A percentile compares a stretch with the other conserved stretches of the same genome.
These are phyloP conservation scores for Ogataea methanolica DNA, from an alignment of 805 yeast species.

Conservation along the genomic window DNA sequence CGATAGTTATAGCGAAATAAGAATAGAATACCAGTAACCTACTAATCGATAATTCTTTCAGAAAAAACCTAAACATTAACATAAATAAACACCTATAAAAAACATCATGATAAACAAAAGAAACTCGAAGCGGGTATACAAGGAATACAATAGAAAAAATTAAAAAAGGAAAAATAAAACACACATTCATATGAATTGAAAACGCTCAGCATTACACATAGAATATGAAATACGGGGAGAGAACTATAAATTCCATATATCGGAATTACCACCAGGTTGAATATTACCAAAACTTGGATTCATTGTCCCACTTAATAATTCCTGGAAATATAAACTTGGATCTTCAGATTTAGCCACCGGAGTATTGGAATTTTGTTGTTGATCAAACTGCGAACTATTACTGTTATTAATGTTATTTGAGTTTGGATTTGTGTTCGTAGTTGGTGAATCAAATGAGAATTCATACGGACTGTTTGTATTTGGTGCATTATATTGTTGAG, in stretches of 20 bases:
- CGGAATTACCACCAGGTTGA: neutral
- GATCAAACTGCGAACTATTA: constrained; percentile 1
- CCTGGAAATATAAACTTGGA: constrained; percentile 12
- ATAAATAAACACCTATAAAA: neutral
- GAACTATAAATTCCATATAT: constrained; percentile 2
- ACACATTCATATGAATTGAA: neutral
- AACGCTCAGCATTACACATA: neutral
- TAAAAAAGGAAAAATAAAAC: neutral
- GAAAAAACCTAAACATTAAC: too few relatives aligned
- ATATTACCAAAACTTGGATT: neutral
- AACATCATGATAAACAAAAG: neutral
- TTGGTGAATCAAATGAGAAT: constrained; percentile 10
- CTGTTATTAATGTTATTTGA: constrained; percentile 1
- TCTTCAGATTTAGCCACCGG: constrained; percentile 10
- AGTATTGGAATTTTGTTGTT: constrained; percentile 8
- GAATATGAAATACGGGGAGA: neutral
- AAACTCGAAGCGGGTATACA: neutral
- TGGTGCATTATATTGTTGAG: neutral
- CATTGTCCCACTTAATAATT: constrained; percentile 6
- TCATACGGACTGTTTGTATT: constrained; percentile 8
- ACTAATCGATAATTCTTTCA: too few relatives aligned
- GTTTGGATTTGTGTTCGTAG: neutral
- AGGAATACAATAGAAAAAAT: neutral
- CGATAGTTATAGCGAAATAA: too few relatives aligned
- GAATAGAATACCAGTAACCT: too few relatives aligned